A percentile compares a stretch with the other conserved stretches of the same genome.
Conservation (phyloP, 2,329 filamentous ascomycete species). For the Mycogone perniciosa region DNA sequence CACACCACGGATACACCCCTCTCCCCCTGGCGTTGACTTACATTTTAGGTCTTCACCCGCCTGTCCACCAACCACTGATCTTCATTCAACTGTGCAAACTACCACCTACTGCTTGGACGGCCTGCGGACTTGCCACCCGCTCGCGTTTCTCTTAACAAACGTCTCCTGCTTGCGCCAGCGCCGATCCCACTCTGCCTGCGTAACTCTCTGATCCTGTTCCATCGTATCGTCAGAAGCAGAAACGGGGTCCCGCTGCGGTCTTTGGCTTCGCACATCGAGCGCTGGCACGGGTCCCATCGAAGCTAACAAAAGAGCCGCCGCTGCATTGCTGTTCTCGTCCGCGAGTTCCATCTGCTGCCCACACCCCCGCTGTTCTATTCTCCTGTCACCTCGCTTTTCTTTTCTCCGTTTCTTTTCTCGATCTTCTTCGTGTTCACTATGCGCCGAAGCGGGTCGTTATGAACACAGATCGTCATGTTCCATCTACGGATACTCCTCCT, state of each 20-base stretch:
- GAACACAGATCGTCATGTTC: conserved; percentile 26
- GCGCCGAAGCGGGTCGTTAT: conserved; percentile 32
- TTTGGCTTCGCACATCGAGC: conserved; percentile 9
- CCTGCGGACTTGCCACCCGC: conserved; percentile 8
- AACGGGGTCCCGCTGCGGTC: conserved; percentile 1
- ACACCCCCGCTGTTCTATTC: conserved; percentile 12
- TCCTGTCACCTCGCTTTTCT: conserved; percentile 6
- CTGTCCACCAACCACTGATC: conserved; percentile 2
- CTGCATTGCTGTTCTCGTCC: conserved; percentile 9
- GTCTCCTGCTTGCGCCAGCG: conserved; percentile 7
- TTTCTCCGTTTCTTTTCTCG: conserved; percentile 12
- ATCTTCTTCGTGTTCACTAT: conserved; percentile 22
- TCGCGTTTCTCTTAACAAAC: conserved; percentile 11
- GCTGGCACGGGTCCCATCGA: conserved; percentile 15
- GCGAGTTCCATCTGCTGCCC: conserved; percentile 1
- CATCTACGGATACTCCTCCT: conserved; percentile 29
- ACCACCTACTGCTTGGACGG: not conserved
- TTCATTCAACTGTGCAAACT: conserved; percentile 9
- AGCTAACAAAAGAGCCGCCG: conserved; percentile 22
- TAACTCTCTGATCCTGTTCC: conserved; percentile 1
- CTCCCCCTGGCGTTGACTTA: conserved; percentile 11
- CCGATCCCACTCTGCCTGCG: conserved; percentile 8
- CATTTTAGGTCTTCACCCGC: conserved; percentile 2
- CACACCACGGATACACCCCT: conserved; percentile 8
- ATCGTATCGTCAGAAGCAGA: not conserved